These are phyloP conservation scores for Picea sitchensis DNA, from an alignment of 75 land plant genomes.

Conservation along the genomic window DNA sequence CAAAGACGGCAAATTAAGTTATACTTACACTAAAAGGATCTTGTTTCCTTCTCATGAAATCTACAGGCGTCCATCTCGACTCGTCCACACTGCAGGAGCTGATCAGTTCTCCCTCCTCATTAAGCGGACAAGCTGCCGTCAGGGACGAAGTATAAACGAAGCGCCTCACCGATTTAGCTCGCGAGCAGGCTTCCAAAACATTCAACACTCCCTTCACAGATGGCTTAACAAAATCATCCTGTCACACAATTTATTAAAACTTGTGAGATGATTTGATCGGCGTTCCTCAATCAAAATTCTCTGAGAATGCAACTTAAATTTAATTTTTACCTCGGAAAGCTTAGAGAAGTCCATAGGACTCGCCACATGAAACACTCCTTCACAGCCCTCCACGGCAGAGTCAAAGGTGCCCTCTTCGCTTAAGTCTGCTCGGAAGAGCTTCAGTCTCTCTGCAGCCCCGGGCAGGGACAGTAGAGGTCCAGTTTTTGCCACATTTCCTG, in stretches of 20 bases:
- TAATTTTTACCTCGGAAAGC: neutral
- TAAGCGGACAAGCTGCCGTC: neutral
- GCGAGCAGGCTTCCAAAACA: too few relatives aligned
- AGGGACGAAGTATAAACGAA: too few relatives aligned
- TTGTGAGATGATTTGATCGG: too few relatives aligned
- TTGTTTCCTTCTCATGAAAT: constrained; percentile 22
- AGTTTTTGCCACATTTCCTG: constrained; percentile 24
- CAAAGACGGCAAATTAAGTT: neutral
- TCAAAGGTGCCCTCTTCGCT: constrained; percentile 35
- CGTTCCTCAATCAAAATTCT: too few relatives aligned
- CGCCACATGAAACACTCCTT: constrained; percentile 34
- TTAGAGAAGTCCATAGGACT: constrained; percentile 13
- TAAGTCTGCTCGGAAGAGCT: constrained; percentile 25
- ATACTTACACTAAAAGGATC: neutral
- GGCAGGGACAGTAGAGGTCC: constrained; percentile 26
- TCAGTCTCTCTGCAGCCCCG: constrained; percentile 31
- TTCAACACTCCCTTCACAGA: too few relatives aligned
- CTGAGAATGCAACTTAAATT: neutral
- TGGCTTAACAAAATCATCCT: neutral
- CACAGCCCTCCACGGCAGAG: constrained; percentile 28
- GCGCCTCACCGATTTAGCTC: too few relatives aligned
- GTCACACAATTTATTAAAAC: too few relatives aligned
- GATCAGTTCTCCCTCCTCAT: constrained; percentile 12
- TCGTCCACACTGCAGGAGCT: constrained; percentile 18
- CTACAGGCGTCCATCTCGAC: constrained; percentile 22